Percentiles rank a stretch among this genome's conserved stretches.
phyloP scores from a whole-genome alignment of 1,284 basidiomycete genomes.

The Cryptococcus amylolentus region DNA sequence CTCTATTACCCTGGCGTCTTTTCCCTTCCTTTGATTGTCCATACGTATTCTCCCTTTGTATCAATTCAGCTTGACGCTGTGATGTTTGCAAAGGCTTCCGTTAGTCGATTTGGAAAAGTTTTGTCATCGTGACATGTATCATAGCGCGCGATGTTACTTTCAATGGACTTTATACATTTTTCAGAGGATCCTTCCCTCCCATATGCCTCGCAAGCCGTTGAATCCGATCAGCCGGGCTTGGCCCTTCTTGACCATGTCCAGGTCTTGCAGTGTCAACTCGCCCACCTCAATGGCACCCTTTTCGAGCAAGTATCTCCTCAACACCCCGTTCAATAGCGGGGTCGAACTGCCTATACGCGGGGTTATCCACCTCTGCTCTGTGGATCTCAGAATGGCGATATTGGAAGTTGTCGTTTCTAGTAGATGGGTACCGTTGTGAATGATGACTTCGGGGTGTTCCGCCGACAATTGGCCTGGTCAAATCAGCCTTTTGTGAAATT shows the following conservation, averaged over 20 bases:
- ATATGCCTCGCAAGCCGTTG: conserved; percentile 35
- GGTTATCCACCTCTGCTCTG: conserved; percentile 32
- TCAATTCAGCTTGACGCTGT: background rate
- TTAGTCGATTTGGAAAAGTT: no score
- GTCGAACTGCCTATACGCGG: conserved; percentile 13
- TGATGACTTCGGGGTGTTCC: conserved; percentile 31
- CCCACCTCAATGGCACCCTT: conserved; percentile 25
- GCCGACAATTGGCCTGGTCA: conserved; percentile 1
- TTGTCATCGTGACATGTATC: no score
- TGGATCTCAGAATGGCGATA: conserved; percentile 31
- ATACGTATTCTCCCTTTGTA: background rate
- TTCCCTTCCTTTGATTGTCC: background rate
- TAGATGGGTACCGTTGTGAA: conserved; percentile 28
- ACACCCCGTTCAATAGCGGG: conserved; percentile 38
- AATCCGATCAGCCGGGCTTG: conserved; percentile 37
- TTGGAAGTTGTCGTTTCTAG: conserved; percentile 46
- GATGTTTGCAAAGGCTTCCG: no score
- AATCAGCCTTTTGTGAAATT: background rate
- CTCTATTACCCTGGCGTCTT: background rate
- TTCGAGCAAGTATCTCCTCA: conserved; percentile 32
- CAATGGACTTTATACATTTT: background rate
- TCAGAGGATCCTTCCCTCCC: background rate
- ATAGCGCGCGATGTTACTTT: no score
- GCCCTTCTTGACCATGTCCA: conserved; percentile 13
- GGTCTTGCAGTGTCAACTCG: conserved; percentile 27